Percentiles rank a stretch among this genome's conserved stretches.
phyloP scores from a whole-genome alignment of 176 grass and related monocot species.

The Elymus sibiricus region DNA sequence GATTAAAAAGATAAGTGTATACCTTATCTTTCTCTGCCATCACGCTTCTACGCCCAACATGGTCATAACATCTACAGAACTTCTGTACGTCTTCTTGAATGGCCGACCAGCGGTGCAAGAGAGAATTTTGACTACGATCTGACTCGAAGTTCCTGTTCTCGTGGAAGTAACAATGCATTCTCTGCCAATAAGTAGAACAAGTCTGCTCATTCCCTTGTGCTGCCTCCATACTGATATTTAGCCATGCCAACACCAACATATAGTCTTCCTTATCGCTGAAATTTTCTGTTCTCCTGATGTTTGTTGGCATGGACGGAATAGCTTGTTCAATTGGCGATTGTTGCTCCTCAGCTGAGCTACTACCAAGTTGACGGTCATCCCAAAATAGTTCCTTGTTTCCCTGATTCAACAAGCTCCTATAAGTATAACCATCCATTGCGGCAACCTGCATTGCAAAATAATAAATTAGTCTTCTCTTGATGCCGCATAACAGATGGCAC shows the following conservation, averaged over 20 bases:
- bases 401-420: not conserved
- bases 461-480: not conserved
- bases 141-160: slow-evolving; percentile 9
- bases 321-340: not conserved
- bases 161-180: slow-evolving; percentile 17
- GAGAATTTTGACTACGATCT: not conserved
- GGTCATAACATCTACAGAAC: not conserved
- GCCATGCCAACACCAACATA: slow-evolving; percentile 9
- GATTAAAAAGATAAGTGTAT: not conserved
- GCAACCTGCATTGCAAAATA: not conserved
- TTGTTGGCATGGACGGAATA: not conserved
- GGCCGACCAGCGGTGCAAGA: not conserved
- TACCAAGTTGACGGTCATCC: slow-evolving; percentile 1
- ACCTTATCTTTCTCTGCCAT: slow-evolving; percentile 6
- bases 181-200: not conserved
- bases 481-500: not conserved
- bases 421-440: not conserved
- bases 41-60: not conserved
- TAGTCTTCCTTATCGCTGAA: not conserved
- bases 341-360: not conserved
- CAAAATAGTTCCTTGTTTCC: not conserved
- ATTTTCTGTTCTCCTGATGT: not conserved
- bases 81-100: slow-evolving; percentile 14
- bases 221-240: slow-evolving; percentile 13
- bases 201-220: not conserved